Percentiles rank a stretch among this genome's conserved stretches.
phyloP scores from a whole-genome alignment of 306 rosid genomes.

The Prunus mongolica region DNA sequence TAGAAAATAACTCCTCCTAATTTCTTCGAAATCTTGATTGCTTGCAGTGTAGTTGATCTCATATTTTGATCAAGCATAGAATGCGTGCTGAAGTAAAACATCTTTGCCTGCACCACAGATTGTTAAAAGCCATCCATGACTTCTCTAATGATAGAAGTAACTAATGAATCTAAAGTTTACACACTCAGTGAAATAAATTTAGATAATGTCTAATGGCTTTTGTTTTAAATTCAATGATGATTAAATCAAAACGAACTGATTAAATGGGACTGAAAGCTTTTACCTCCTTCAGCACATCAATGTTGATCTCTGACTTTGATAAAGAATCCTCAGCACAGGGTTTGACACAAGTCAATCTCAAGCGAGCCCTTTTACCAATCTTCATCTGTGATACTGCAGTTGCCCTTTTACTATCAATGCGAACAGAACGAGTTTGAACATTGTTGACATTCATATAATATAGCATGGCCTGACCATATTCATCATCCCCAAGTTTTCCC shows the following conservation, averaged over 20 bases:
- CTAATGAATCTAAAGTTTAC: background rate
- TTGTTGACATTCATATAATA: slow-evolving; percentile 72
- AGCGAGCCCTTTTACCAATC: slow-evolving; percentile 67
- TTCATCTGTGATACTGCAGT: slow-evolving; percentile 77
- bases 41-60: slow-evolving; percentile 80
- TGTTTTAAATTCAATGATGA: background rate
- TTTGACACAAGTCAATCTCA: slow-evolving; percentile 67
- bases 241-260: background rate
- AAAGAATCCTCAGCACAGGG: slow-evolving; percentile 90
- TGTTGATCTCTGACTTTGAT: slow-evolving; percentile 66
- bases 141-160: slow-evolving; percentile 1
- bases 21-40: slow-evolving; percentile 69
- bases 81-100: slow-evolving; percentile 88
- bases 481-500: slow-evolving; percentile 96
- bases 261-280: slow-evolving; percentile 15
- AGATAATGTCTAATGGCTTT: background rate
- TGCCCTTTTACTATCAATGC: slow-evolving; percentile 53
- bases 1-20: slow-evolving; percentile 78
- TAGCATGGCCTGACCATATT: slow-evolving; percentile 73
- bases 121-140: slow-evolving; percentile 11
- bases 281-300: slow-evolving; percentile 96
- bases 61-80: slow-evolving; percentile 82
- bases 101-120: slow-evolving; percentile 71
- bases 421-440: slow-evolving; percentile 87
- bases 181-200: background rate